Base-by-base conservation (phyloP, 1,139 yeast species). In the Taphrina flavorubra region DNA sequence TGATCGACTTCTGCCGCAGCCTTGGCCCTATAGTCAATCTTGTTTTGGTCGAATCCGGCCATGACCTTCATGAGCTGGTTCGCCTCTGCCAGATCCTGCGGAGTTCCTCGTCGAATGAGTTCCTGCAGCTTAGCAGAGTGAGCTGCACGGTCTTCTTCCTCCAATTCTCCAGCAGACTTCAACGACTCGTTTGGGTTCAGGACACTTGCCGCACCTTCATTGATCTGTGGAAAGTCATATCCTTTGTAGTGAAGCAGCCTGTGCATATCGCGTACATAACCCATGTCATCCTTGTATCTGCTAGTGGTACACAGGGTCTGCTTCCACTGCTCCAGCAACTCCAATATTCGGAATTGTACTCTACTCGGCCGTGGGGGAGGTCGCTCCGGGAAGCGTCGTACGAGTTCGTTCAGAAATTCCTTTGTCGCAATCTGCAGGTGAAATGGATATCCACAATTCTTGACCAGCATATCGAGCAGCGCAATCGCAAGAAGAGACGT, bases 371-470 rank as follows among this genome's bases (percentile, higher is more conserved):
- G 85, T 72, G 88, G 80, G 1, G 98, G 97, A 2, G 99, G 99
- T 76, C 92, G 86, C 77, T 92, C 98, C 1, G 99, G 98, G 80
- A 94, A 95, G 77, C 92, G 81, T 75, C 90, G 89, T 44, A 94
- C 99, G 76, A 94, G 84, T 76, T 92, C 97, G 78, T 94, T 94
- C 76, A 94, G 82, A 74, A 94, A 94, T 77, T 94, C 99, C 79
- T 94, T 94, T 72, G 98, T 85, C 8, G 97, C 90, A 68, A 94
- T 90, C 79, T 95, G 99, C 68, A 94, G 82, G 73, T 94, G 99
- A 80, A 94, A 87, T 4, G 99, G 97, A 78, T 92, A 95, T 1
- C 99, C 99, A 81, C 99, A 94, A 79, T 94, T 94, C 80, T 94
- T 94, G 68, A 94, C 99, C 74, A 95, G 82, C 71, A 91, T 92